Conservation (phyloP, 2,329 filamentous ascomycete genomes). For the Scytalidium sp. region DNA sequence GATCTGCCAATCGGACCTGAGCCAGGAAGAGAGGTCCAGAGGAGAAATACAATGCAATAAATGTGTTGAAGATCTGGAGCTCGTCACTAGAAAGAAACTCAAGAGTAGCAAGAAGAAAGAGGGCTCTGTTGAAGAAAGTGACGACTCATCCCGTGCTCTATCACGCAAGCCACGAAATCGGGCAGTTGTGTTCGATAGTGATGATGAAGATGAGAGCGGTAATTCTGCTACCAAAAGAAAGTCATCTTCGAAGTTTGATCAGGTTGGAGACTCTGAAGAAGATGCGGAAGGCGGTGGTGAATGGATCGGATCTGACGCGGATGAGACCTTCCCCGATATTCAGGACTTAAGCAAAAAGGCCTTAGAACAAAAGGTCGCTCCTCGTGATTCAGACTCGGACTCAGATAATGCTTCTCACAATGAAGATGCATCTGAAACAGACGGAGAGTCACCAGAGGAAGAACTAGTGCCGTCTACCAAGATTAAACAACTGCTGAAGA, state of each 20-base stretch:
- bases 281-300: slow-evolving; percentile 85
- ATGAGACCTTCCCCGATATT: slow-evolving; percentile 37
- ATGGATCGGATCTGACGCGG: slow-evolving; percentile 62
- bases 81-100: slow-evolving; percentile 47
- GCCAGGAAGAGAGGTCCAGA: slow-evolving; percentile 23
- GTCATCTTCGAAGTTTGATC: slow-evolving; percentile 76
- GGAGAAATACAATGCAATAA: slow-evolving; percentile 64
- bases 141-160: slow-evolving; percentile 30
- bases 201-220: slow-evolving; percentile 59
- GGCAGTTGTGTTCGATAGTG: slow-evolving; percentile 62
- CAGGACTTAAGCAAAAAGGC: slow-evolving; percentile 23
- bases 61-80: slow-evolving; percentile 72
- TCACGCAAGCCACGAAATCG: slow-evolving; percentile 50
- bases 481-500: slow-evolving; percentile 78
- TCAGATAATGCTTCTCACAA: slow-evolving; percentile 32
- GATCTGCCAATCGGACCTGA: slow-evolving; percentile 27
- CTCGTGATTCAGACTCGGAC: slow-evolving; percentile 29
- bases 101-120: slow-evolving; percentile 36
- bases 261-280: slow-evolving; percentile 76
- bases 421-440: slow-evolving; percentile 30
- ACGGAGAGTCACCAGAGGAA: slow-evolving; percentile 41
- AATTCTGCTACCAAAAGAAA: slow-evolving; percentile 36
- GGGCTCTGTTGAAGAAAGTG: slow-evolving; percentile 30
- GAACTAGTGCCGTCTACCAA: slow-evolving; percentile 76
- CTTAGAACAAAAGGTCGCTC: slow-evolving; percentile 26